These are phyloP conservation scores for Wickerhamiella dianesei DNA, from an alignment of 805 yeast species.

Conservation along the genomic window DNA sequence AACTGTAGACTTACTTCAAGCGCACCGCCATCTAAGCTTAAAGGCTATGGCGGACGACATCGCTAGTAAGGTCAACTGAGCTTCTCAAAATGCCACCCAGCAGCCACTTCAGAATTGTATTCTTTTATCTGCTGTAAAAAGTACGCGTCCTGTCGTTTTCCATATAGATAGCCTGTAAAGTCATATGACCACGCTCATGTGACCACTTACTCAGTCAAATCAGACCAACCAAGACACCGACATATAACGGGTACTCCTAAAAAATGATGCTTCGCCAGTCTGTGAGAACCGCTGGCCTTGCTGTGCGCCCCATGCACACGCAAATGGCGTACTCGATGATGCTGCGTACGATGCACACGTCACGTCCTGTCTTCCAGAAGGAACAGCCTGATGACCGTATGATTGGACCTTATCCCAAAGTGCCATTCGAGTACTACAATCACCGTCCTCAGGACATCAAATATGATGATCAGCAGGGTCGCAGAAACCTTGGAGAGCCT, in stretches of 20 bases:
- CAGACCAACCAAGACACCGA: neutral
- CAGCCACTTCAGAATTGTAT: too few relatives aligned
- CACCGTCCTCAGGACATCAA: constrained; percentile 54
- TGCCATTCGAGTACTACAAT: constrained; percentile 47
- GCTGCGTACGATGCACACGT: neutral
- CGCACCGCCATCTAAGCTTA: too few relatives aligned
- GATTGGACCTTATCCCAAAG: constrained; percentile 38
- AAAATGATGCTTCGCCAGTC: neutral
- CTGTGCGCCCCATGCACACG: neutral
- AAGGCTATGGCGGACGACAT: too few relatives aligned
- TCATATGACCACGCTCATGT: too few relatives aligned
- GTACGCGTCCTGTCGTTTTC: too few relatives aligned
- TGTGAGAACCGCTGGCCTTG: neutral
- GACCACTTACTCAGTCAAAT: neutral
- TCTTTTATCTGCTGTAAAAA: too few relatives aligned
- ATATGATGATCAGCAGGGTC: constrained; percentile 68
- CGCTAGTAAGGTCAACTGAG: too few relatives aligned
- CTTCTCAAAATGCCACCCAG: too few relatives aligned
- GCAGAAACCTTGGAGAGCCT: constrained; percentile 66
- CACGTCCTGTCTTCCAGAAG: constrained; percentile 2
- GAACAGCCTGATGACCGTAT: constrained; percentile 19
- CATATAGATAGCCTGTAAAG: too few relatives aligned
- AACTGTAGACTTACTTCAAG: too few relatives aligned
- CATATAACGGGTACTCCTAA: neutral
- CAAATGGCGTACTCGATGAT: neutral